Percentiles rank a stretch among this genome's conserved stretches.
Evolutionary conservation across 345 rosid species (phyloP).

Genomic region (Populus alba): DNA sequence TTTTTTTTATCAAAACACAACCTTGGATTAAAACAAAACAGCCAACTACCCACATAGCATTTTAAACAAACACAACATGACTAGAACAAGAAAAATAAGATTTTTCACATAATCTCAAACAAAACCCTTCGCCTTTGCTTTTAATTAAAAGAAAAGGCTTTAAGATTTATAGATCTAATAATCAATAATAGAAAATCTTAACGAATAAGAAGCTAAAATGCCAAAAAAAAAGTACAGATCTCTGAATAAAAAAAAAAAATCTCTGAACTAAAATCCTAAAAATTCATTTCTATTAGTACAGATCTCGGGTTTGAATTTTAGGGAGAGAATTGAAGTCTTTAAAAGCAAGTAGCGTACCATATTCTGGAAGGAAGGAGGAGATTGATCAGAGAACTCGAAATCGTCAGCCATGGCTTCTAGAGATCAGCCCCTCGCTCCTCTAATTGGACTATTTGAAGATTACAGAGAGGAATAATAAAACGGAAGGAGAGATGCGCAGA

Average conservation of each 20-base stretch:
- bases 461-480: background rate
- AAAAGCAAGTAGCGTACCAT: background rate
- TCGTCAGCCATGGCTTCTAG: background rate
- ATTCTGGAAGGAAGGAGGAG: background rate
- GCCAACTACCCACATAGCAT: background rate
- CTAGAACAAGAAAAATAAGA: background rate
- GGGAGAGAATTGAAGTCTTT: background rate
- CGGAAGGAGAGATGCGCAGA: background rate
- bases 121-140: background rate
- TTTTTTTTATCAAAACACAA: background rate
- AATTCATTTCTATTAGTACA: background rate
- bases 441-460: background rate
- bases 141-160: background rate
- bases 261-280: background rate
- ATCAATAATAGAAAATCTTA: background rate
- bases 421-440: background rate
- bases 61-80: background rate
- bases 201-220: background rate
- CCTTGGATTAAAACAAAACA: background rate
- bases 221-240: background rate
- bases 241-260: background rate
- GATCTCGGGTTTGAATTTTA: background rate
- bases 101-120: background rate
- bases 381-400: background rate
- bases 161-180: background rate